A percentile compares a stretch with the other conserved stretches of the same genome.
Evolutionary conservation across 2,329 filamentous ascomycete genomes (phyloP).

Genomic region (Thermochaetoides dissita): DNA sequence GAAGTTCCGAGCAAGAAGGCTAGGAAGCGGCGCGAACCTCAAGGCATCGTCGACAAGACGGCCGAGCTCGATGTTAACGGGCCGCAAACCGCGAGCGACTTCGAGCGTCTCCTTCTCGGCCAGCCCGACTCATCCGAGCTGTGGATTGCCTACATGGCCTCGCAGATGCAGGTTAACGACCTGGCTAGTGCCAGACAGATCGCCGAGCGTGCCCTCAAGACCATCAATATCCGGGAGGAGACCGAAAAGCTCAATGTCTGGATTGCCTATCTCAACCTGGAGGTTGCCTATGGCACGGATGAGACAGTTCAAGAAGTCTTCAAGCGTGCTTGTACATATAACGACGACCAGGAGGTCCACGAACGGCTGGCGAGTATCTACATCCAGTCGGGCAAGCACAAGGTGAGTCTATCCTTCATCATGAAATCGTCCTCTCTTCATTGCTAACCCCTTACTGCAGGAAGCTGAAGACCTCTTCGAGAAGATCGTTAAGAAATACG

Average conservation of each 20-base stretch:
- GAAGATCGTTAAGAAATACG: slow-evolving; percentile 74
- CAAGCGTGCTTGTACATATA: slow-evolving; percentile 84
- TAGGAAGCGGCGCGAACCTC: slow-evolving; percentile 61
- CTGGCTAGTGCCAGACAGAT: slow-evolving; percentile 76
- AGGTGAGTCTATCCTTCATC: slow-evolving; percentile 40
- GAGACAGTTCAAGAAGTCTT: slow-evolving; percentile 75
- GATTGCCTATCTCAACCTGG: slow-evolving; percentile 87
- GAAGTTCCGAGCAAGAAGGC: slow-evolving; percentile 37
- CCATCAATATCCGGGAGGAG: slow-evolving; percentile 82
- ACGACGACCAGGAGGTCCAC: slow-evolving; percentile 79
- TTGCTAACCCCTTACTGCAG: slow-evolving; percentile 27
- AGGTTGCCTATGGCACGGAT: slow-evolving; percentile 77
- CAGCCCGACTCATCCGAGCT: slow-evolving; percentile 86
- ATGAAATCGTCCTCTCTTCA: neutral
- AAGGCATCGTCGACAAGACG: slow-evolving; percentile 75
- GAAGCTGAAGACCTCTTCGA: slow-evolving; percentile 84
- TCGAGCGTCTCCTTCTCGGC: slow-evolving; percentile 80
- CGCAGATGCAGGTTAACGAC: slow-evolving; percentile 86
- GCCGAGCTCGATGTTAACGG: slow-evolving; percentile 82
- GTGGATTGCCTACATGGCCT: slow-evolving; percentile 98
- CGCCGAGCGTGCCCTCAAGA: slow-evolving; percentile 77
- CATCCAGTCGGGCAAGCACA: slow-evolving; percentile 75
- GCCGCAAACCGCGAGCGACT: slow-evolving; percentile 81
- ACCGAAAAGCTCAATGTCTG: slow-evolving; percentile 90
- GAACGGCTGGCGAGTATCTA: slow-evolving; percentile 87